A percentile compares a stretch with the other conserved stretches of the same genome.
Conservation (phyloP, 352 stramenopile genomes). For the Phytophthora litchii region DNA sequence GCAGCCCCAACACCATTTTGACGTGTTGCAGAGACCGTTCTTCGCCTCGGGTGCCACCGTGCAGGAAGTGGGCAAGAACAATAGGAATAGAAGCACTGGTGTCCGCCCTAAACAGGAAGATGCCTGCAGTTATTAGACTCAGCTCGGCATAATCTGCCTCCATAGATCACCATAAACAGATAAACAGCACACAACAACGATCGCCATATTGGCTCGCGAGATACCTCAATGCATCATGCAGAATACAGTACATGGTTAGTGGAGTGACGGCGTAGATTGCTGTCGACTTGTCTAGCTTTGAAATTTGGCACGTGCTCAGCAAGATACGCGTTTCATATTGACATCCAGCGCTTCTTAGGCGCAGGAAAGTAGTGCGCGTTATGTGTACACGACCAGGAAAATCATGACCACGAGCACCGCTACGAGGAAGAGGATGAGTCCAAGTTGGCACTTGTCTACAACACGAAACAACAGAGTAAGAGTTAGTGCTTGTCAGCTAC, state of each 20-base stretch:
- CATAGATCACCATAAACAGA: constrained; percentile 33
- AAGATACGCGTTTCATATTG: constrained; percentile 6
- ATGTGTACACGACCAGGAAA: constrained; percentile 88
- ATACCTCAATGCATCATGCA: constrained; percentile 5
- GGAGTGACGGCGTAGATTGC: constrained; percentile 5
- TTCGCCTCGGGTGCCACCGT: constrained; percentile 27
- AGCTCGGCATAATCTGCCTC: constrained; percentile 10
- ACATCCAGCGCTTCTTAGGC: constrained; percentile 1
- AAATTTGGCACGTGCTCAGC: neutral
- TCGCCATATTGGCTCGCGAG: constrained; percentile 8
- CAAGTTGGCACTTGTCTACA: constrained; percentile 78
- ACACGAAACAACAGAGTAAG: constrained; percentile 1
- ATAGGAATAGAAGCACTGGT: constrained; percentile 39
- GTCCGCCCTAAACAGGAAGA: constrained; percentile 45
- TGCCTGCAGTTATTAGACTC: constrained; percentile 48
- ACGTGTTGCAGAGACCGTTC: constrained; percentile 31
- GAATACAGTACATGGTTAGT: constrained; percentile 36
- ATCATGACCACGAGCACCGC: constrained; percentile 75
- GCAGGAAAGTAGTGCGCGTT: constrained; percentile 15
- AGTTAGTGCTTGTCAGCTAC: neutral
- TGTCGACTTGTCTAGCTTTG: constrained; percentile 22
- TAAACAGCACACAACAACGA: constrained; percentile 27
- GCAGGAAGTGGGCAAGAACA: constrained; percentile 30
- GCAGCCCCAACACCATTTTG: constrained; percentile 40
- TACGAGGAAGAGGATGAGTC: constrained; percentile 74